Evolutionary conservation across 1,284 basidiomycete species (phyloP), one percentile per base, ranked within the genome.

Genomic region (Fomitopsis schrenkii): DNA sequence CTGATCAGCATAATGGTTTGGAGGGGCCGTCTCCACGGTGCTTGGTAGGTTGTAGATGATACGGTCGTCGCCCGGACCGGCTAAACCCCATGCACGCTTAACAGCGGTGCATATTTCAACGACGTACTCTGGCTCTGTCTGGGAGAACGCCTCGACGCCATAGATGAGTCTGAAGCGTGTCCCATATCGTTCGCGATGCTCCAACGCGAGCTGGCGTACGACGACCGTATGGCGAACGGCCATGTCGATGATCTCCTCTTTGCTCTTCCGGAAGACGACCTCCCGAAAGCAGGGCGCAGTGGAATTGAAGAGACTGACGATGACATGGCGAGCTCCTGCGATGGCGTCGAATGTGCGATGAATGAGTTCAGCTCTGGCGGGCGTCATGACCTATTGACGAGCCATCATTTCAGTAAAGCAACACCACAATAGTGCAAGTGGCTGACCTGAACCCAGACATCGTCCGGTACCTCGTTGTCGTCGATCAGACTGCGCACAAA

Each of bases 261-360:
- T 90, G 50, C 93, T 87, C 75, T 97, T 96, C 70, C 88, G 87
- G 82, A 99, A 99, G 35, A 99, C 97, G 67, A 98, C 93, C 63
- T 92, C 83, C 59, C 97, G 90, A 85, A 99, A 99, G 60, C 90
- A 84, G 30, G 94, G 92, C 26, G 90, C 95, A 10, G 95, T 96
- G 26, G 97, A 97, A 74, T 99, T 99, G 81, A 99, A 99, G 95
- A 99, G 97, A 79, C 99, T 97, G 58, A 99, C 85, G 72, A 99
- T 98, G 60, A 94, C 97, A 65, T 90, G 84, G 72, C 97, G 98
- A 54, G 90, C 81, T 55, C 96, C 97, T 54, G 90, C 92, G 54
- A 98, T 88, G 28, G 95, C 80, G 65, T 97, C 94, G 68, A 99
- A 87, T 0, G 97, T 97, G 46, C 91, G 86, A 70, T 83, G 88